These are phyloP conservation scores for Hericium rajendrae DNA, from an alignment of 768 basidiomycete species.

Conservation along the genomic window DNA sequence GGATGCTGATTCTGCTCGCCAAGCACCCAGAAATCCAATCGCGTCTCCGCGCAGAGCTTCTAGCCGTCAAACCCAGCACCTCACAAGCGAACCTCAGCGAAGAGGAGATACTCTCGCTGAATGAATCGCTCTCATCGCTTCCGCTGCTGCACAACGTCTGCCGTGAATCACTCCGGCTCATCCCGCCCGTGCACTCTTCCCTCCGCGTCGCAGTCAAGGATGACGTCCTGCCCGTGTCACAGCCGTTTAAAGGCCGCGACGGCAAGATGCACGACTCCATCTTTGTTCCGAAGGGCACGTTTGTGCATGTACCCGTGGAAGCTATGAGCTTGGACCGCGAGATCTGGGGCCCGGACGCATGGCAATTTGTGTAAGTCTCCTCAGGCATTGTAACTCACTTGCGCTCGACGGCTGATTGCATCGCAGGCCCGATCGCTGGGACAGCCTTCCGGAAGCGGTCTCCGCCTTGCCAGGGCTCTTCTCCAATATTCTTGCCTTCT, in stretches of 20 bases:
- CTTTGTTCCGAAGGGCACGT: conserved; percentile 53
- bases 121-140: conserved; percentile 48
- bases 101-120: conserved; percentile 41
- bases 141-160: conserved; percentile 71
- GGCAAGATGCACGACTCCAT: conserved; percentile 38
- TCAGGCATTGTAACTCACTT: not conserved
- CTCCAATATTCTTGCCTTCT: conserved; percentile 65
- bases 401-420: not conserved
- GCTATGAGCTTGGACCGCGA: conserved; percentile 70
- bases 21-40: conserved; percentile 56
- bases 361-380: conserved; percentile 59
- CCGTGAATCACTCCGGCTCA: conserved; percentile 66
- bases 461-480: conserved; percentile 61
- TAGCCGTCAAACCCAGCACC: conserved; percentile 29
- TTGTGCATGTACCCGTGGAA: conserved; percentile 72
- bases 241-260: conserved; percentile 39
- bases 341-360: conserved; percentile 75
- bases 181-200: conserved; percentile 76
- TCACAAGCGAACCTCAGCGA: conserved; percentile 30
- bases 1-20: conserved; percentile 73
- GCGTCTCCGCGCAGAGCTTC: conserved; percentile 62
- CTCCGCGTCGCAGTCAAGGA: conserved; percentile 70
- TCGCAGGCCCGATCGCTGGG: conserved; percentile 73
- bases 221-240: conserved; percentile 65
- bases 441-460: conserved; percentile 62